Evolutionary conservation across 768 basidiomycete genomes (phyloP), one percentile per base, ranked within the genome.

Genomic region (Tremella yokohamensis): DNA sequence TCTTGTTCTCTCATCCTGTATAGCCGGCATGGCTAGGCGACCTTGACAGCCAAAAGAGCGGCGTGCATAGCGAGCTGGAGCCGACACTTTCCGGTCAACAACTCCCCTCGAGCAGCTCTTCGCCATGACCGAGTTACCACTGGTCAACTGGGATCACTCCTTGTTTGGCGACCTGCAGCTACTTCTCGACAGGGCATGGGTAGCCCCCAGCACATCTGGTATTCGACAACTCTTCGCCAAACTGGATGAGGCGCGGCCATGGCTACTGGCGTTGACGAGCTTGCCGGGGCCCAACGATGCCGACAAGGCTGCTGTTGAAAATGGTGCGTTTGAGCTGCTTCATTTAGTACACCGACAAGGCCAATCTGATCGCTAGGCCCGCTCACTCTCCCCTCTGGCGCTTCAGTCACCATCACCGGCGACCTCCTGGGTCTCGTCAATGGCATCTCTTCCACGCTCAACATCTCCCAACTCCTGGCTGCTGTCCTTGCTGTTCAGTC

Each of bases 111-210:
- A 34, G 29, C 29, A 34, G 29, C 29, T 34, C 29, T 34, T 34
- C 29, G 29, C 4, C 29, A 52, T 52, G 51, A 29, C 51, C 16
- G 29, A 34, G 11, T 34, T 52, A 25, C 65, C 52, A 37, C 52
- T 63, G 1, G 60, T 51, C 34, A 49, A 61, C 29, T 72, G 68
- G 68, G 68, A 72, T 58, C 54, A 64, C 52, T 37, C 63, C 52
- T 64, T 72, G 50, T 72, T 72, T 53, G 50, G 40, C 40, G 66
- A 72, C n/a, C 62, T 72, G 12, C 64, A 64, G 52, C 61, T 62
- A n/a, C 57, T 73, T 11, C 69, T 73, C 47, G 51, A 39, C 24
- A 55, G 66, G 4, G 58, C 68, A 1, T 44, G 56, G 29, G 40
- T 58, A 3, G 66, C 66, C 52, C 66, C 67, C 3, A 68, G 63